These are phyloP conservation scores for Colletotrichum sp. DNA, from an alignment of 2,329 filamentous ascomycete genomes.

Conservation along the genomic window DNA sequence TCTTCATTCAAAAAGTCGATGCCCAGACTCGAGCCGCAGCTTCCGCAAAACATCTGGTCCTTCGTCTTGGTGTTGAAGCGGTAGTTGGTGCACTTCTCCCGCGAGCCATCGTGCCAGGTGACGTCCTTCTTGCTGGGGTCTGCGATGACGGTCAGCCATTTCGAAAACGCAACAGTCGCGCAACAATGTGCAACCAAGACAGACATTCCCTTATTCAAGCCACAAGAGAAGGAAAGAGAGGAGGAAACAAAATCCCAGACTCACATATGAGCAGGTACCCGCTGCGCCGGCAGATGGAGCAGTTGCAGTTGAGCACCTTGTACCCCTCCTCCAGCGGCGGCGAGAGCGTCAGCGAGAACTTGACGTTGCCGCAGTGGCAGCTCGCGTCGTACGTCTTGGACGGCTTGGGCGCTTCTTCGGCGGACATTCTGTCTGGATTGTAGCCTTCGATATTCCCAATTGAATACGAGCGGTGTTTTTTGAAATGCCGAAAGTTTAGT, in stretches of 20 bases:
- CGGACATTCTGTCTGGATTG: slow-evolving; percentile 9
- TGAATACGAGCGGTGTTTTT: too few species aligned
- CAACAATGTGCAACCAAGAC: not conserved
- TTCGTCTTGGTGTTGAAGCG: slow-evolving; percentile 53
- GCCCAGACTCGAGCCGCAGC: slow-evolving; percentile 51
- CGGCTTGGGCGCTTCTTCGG: slow-evolving; percentile 19
- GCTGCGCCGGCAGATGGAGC: slow-evolving; percentile 56
- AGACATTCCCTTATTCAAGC: not conserved
- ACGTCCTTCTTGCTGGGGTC: slow-evolving; percentile 45
- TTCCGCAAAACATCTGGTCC: slow-evolving; percentile 54
- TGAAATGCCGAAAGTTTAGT: not conserved
- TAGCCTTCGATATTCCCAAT: too few species aligned
- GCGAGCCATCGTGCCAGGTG: slow-evolving; percentile 46
- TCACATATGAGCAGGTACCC: slow-evolving; percentile 57
- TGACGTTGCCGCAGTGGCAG: slow-evolving; percentile 59
- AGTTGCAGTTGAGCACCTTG: slow-evolving; percentile 55
- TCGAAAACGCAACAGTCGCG: not conserved
- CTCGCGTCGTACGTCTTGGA: slow-evolving; percentile 50
- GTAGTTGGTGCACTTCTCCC: slow-evolving; percentile 38
- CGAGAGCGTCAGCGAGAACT: slow-evolving; percentile 52
- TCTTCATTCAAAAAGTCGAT: slow-evolving; percentile 45
- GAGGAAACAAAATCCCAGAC: not conserved
- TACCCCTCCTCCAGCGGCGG: slow-evolving; percentile 49
- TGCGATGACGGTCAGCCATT: slow-evolving; percentile 19
- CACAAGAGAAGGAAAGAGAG: not conserved